Conservation (phyloP, 164 flowering plant species). For the Berberis vulgaris region DNA sequence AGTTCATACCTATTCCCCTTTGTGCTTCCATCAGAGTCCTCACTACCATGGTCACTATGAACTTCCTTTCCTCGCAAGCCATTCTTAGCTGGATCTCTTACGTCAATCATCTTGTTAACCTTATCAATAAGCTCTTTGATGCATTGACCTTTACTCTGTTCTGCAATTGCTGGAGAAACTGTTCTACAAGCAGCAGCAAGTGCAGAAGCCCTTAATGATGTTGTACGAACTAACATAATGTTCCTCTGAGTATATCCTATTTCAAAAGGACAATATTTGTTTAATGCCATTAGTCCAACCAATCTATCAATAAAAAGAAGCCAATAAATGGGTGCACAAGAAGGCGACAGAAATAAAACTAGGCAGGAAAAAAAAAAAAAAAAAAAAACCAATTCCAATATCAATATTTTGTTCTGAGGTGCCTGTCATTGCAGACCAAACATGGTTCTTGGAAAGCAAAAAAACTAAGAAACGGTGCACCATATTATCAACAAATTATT, state of each 20-base stretch:
- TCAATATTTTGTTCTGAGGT: too few species aligned
- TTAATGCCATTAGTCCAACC: too few species aligned
- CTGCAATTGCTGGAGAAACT: constrained; percentile 8
- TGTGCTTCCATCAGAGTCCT: constrained; percentile 7
- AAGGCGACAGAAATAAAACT: too few species aligned
- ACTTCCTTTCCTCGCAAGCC: constrained; percentile 1
- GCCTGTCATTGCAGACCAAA: too few species aligned
- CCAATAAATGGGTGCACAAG: too few species aligned
- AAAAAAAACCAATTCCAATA: neutral
- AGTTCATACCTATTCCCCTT: constrained; percentile 13
- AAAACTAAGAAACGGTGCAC: too few species aligned
- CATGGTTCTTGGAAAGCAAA: too few species aligned
- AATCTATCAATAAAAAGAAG: too few species aligned
- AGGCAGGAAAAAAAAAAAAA: too few species aligned
- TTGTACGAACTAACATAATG: constrained; percentile 45
- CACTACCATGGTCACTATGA: constrained; percentile 13
- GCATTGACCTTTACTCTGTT: constrained; percentile 8
- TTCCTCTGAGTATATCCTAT: constrained; percentile 29
- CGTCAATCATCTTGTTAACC: constrained; percentile 10
- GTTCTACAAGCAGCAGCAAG: constrained; percentile 35
- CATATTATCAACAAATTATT: too few species aligned
- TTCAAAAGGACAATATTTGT: constrained; percentile 2
- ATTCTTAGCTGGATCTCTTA: neutral
- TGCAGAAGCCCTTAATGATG: constrained; percentile 47
- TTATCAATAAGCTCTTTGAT: constrained; percentile 12